Evolutionary conservation across 257 asterid genomes (phyloP).

Genomic region (Lithospermum erythrorhizon): DNA sequence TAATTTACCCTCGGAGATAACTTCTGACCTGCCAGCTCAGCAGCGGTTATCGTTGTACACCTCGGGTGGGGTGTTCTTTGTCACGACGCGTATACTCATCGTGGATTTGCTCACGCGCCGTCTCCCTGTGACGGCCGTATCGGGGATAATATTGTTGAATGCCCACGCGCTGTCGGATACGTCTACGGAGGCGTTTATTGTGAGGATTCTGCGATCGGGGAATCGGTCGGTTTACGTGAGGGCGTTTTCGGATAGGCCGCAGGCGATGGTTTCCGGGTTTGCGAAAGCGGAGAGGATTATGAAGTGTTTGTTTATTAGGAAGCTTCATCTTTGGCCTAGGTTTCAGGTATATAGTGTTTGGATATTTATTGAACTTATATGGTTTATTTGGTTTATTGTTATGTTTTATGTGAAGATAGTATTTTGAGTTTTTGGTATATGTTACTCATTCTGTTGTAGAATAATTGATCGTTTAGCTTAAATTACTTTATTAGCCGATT

Average conservation of each 20-base stretch:
- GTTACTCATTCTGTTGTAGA: too few relatives aligned
- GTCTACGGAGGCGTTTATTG: conserved; percentile 88
- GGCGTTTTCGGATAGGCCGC: conserved; percentile 87
- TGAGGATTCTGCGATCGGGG: conserved; percentile 56
- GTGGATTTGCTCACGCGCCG: conserved; percentile 83
- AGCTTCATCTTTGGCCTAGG: conserved; percentile 96
- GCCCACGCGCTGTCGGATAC: conserved; percentile 81
- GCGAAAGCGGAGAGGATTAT: conserved; percentile 83
- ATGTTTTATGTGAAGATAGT: too few relatives aligned
- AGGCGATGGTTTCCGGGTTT: conserved; percentile 79
- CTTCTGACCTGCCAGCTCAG: conserved; percentile 61
- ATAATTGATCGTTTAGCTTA: too few relatives aligned
- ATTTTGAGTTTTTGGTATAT: too few relatives aligned
- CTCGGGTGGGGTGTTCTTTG: conserved; percentile 61
- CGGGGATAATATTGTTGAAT: conserved; percentile 69
- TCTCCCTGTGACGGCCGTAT: conserved; percentile 48
- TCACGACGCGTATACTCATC: conserved; percentile 79
- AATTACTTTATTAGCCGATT: too few relatives aligned
- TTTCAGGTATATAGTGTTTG: conserved; percentile 48
- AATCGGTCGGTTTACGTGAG: conserved; percentile 57
- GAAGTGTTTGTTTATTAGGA: conserved; percentile 71
- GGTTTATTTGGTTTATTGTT: too few relatives aligned
- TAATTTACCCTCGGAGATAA: conserved; percentile 46
- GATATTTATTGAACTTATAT: too few relatives aligned
- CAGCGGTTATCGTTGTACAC: conserved; percentile 63